Conservation (phyloP, 371 early-diverging fungal genomes). For the Apophysomyces variabilis region DNA sequence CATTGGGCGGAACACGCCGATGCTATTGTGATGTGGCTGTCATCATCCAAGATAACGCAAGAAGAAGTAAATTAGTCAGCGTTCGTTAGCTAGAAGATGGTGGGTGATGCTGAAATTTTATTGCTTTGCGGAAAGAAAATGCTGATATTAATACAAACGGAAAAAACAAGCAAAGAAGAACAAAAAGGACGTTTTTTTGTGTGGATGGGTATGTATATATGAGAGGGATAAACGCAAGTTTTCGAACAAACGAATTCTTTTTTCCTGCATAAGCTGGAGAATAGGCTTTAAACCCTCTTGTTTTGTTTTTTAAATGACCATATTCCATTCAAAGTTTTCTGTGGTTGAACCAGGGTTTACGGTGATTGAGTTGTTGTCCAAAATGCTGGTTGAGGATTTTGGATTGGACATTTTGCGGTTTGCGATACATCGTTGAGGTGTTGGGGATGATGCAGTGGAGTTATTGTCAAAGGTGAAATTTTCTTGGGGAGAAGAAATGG, state of each 20-base stretch:
- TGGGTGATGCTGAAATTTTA: slow-evolving; percentile 15
- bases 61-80: slow-evolving; percentile 10
- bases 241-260: background rate
- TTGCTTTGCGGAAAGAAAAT: slow-evolving; percentile 14
- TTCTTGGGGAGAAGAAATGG: background rate
- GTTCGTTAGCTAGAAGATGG: slow-evolving; percentile 10
- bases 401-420: slow-evolving; percentile 5
- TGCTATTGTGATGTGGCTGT: slow-evolving; percentile 27
- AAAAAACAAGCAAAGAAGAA: background rate
- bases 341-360: slow-evolving; percentile 5
- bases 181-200: slow-evolving; percentile 15
- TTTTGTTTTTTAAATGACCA: background rate
- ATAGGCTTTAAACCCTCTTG: background rate
- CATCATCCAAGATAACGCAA: background rate
- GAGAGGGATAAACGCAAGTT: background rate
- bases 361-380: background rate
- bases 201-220: slow-evolving; percentile 13
- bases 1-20: slow-evolving; percentile 29
- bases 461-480: background rate
- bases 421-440: slow-evolving; percentile 3
- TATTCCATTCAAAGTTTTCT: slow-evolving; percentile 14
- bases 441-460: slow-evolving; percentile 6
- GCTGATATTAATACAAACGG: slow-evolving; percentile 4
- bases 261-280: background rate
- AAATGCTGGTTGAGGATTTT: slow-evolving; percentile 1